A percentile compares a stretch with the other conserved stretches of the same genome.
Conservation (phyloP, 371 early-diverging fungal genomes). For the Mucor indicus region DNA sequence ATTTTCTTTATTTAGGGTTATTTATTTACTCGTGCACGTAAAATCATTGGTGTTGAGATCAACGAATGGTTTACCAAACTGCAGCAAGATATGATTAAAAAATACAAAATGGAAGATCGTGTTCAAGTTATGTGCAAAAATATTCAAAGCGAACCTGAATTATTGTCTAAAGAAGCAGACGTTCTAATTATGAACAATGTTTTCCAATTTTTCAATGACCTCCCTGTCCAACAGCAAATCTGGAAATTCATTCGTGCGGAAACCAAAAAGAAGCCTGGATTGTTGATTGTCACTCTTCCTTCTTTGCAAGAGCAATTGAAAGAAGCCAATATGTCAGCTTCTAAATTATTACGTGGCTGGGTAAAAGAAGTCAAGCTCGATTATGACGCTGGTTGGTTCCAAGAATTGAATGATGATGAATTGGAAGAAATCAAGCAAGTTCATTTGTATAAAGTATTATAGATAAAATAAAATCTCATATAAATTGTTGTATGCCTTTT, state of each 20-base stretch:
- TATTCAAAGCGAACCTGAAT: slow-evolving; percentile 41
- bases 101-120: slow-evolving; percentile 56
- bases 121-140: slow-evolving; percentile 58
- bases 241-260: slow-evolving; percentile 58
- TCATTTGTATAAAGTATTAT: slow-evolving; percentile 60
- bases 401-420: slow-evolving; percentile 43
- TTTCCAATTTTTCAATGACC: slow-evolving; percentile 60
- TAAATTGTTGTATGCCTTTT: background rate
- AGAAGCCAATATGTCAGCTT: slow-evolving; percentile 46
- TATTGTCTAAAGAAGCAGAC: slow-evolving; percentile 47
- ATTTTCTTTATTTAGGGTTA: slow-evolving; percentile 39
- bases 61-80: slow-evolving; percentile 61
- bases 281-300: slow-evolving; percentile 55
- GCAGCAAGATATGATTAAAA: slow-evolving; percentile 53
- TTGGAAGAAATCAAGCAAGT: slow-evolving; percentile 61
- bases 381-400: slow-evolving; percentile 46
- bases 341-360: slow-evolving; percentile 44
- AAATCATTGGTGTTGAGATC: slow-evolving; percentile 62
- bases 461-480: slow-evolving; percentile 8
- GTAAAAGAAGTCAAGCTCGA: slow-evolving; percentile 46
- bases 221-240: slow-evolving; percentile 51
- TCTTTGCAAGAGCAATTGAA: slow-evolving; percentile 61
- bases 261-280: slow-evolving; percentile 44
- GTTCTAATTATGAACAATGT: slow-evolving; percentile 65
- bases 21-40: slow-evolving; percentile 53